Conservation (phyloP, 768 basidiomycete species). For the Termitomyces bulborhizus region DNA sequence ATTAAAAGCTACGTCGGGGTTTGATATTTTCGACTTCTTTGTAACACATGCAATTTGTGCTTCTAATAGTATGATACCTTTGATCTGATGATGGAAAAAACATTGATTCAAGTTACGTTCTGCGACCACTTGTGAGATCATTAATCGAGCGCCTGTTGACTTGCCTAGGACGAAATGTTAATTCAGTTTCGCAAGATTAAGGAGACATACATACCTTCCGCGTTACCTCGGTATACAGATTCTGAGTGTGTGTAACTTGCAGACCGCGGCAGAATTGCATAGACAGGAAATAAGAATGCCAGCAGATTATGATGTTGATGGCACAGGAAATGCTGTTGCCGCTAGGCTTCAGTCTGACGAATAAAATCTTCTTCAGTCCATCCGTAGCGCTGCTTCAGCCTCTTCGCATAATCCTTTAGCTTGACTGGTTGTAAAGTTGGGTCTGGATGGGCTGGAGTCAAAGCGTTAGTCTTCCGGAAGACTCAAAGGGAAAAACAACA, state of each 20-base stretch:
- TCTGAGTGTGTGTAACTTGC: not conserved
- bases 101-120: not conserved
- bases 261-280: not conserved
- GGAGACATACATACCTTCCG: too few species aligned
- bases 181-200: not conserved
- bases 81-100: not conserved
- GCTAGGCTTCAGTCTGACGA: constrained; percentile 11
- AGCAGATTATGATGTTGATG: not conserved
- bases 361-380: constrained; percentile 50
- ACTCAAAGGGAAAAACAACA: constrained; percentile 12
- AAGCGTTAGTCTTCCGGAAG: constrained; percentile 1
- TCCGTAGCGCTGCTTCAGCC: constrained; percentile 57
- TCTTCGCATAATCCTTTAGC: constrained; percentile 50
- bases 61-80: not conserved
- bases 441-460: constrained; percentile 62
- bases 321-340: not conserved
- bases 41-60: not conserved
- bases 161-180: not conserved
- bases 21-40: not conserved
- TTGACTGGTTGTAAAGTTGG: constrained; percentile 47
- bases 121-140: not conserved
- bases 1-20: constrained; percentile 31
- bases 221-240: not conserved
- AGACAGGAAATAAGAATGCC: not conserved
- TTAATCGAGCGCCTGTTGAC: not conserved